Percentiles rank a stretch among this genome's conserved stretches.
Conservation (phyloP, 345 rosid species). For the Citrus inodora region DNA sequence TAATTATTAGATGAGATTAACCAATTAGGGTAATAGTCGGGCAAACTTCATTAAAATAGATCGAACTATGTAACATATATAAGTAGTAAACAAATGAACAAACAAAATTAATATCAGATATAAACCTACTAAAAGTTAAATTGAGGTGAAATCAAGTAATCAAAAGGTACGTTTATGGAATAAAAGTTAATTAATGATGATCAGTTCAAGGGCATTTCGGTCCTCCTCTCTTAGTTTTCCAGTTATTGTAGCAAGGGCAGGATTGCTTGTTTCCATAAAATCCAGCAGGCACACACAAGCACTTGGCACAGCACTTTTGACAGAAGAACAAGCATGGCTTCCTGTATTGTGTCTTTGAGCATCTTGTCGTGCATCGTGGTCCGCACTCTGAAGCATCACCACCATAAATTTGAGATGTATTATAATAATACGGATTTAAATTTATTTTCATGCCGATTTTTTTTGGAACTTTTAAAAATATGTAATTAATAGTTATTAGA, state of each 20-base stretch:
- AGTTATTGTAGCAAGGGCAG: conserved; percentile 59
- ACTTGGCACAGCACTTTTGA: conserved; percentile 54
- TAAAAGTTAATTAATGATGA: neutral
- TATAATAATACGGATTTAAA: no score
- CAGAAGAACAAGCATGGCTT: conserved; percentile 70
- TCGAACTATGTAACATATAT: neutral
- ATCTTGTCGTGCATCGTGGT: conserved; percentile 41
- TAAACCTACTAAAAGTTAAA: neutral
- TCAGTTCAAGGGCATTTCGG: conserved; percentile 50
- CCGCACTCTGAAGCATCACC: conserved; percentile 34
- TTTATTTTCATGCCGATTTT: no score
- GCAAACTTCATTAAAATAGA: no score
- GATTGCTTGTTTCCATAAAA: conserved; percentile 49
- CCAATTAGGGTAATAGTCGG: no score
- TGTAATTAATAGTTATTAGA: no score
- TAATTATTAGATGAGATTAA: no score
- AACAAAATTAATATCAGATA: neutral
- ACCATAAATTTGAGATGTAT: neutral
- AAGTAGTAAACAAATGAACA: neutral
- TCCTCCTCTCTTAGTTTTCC: conserved; percentile 56
- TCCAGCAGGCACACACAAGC: conserved; percentile 73
- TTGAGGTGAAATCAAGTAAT: neutral
- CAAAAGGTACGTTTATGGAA: neutral
- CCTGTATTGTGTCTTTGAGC: conserved; percentile 45
- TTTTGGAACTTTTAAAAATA: no score